These are phyloP conservation scores for Trypanosoma mega DNA, from an alignment of 208 protist genomes.

Conservation along the genomic window DNA sequence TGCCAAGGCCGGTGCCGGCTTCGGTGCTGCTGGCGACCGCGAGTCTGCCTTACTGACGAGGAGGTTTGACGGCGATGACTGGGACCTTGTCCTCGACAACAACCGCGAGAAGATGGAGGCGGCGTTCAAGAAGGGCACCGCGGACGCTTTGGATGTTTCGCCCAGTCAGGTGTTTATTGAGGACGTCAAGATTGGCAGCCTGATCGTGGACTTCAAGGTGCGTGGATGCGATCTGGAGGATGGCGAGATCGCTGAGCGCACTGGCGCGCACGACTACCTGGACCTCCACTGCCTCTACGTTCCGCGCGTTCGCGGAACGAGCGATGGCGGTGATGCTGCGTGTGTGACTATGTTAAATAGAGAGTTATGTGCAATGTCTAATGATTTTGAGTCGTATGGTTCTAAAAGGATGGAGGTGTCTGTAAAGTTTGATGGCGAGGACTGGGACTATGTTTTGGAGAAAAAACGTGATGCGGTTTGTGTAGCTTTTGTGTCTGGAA, in stretches of 20 bases:
- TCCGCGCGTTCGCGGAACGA: not conserved
- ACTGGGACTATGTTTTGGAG: constrained; percentile 53
- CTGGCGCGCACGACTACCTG: constrained; percentile 11
- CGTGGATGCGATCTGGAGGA: constrained; percentile 12
- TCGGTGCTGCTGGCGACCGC: not conserved
- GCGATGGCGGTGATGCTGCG: constrained; percentile 28
- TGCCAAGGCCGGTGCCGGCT: constrained; percentile 6
- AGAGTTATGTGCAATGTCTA: no score
- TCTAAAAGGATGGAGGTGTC: constrained; percentile 1
- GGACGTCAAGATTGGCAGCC: constrained; percentile 17
- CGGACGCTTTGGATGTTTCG: constrained; percentile 32
- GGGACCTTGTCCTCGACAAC: constrained; percentile 38
- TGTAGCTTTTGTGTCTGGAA: constrained; percentile 45
- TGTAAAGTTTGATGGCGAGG: constrained; percentile 53
- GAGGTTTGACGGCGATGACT: constrained; percentile 54
- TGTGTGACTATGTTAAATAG: not conserved
- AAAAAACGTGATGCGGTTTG: constrained; percentile 35
- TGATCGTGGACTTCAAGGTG: constrained; percentile 31
- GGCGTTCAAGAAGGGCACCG: constrained; percentile 45
- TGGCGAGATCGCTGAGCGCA: constrained; percentile 11
- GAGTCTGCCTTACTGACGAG: constrained; percentile 43
- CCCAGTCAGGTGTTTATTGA: constrained; percentile 26
- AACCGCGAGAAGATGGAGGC: constrained; percentile 17
- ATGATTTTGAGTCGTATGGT: no score
- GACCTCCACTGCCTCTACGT: constrained; percentile 1